Conservation (phyloP, 2,329 filamentous ascomycete genomes). For the Alternaria rosae region DNA sequence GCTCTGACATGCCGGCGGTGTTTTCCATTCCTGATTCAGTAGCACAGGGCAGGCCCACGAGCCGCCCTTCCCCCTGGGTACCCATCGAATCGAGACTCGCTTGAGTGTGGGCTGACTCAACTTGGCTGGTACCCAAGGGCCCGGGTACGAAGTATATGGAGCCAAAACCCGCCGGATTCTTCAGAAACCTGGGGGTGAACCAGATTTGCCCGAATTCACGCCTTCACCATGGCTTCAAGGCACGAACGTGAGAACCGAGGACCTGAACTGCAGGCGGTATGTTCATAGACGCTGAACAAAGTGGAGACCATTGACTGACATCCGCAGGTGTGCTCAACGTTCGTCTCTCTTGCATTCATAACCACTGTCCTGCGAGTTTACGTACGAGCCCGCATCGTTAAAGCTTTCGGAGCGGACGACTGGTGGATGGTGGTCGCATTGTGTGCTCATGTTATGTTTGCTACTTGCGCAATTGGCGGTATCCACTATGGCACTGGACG, state of each 20-base stretch:
- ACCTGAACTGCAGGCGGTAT: constrained; percentile 42
- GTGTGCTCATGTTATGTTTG: constrained; percentile 39
- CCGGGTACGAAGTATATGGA: constrained; percentile 23
- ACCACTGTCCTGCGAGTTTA: constrained; percentile 51
- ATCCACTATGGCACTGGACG: constrained; percentile 44
- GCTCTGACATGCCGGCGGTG: constrained; percentile 5
- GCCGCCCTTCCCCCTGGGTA: constrained; percentile 16
- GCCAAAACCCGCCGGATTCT: constrained; percentile 16
- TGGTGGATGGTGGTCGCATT: constrained; percentile 42
- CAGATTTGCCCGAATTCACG: constrained; percentile 13
- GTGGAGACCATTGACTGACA: constrained; percentile 10
- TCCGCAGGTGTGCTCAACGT: constrained; percentile 42
- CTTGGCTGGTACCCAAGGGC: constrained; percentile 10
- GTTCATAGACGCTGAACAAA: constrained; percentile 7
- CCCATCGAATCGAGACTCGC: constrained; percentile 12
- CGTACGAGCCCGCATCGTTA: constrained; percentile 51
- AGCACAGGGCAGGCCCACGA: constrained; percentile 2
- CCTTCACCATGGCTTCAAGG: constrained; percentile 28
- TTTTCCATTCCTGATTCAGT: constrained; percentile 4
- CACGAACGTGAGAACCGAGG: constrained; percentile 33
- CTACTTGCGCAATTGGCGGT: constrained; percentile 40
- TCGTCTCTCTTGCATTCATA: constrained; percentile 51
- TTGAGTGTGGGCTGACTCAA: constrained; percentile 11
- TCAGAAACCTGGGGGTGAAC: constrained; percentile 21
- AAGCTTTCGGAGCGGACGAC: constrained; percentile 49